phyloP scores from a whole-genome alignment of 192 early-diverging fungal species.

The Rhizoclosmatium globosum region DNA sequence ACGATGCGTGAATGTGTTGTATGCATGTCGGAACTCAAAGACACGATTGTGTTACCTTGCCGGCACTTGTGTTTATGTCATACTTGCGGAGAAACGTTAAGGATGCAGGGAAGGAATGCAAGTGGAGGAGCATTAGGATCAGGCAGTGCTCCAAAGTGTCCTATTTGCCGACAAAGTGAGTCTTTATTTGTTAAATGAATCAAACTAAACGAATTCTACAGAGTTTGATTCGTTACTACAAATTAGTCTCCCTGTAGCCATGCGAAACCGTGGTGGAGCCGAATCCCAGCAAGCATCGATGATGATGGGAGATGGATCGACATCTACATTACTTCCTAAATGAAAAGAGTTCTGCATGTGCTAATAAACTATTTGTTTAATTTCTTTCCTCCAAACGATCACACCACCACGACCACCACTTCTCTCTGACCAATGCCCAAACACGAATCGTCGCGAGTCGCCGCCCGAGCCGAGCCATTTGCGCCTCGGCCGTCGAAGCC shows the following conservation, averaged over 20 bases:
- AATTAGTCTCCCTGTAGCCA: constrained; percentile 14
- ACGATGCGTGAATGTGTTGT: constrained; percentile 75
- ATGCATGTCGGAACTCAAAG: constrained; percentile 77
- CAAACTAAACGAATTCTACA: background rate
- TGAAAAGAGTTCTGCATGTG: background rate
- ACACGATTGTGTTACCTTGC: constrained; percentile 80
- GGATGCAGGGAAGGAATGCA: constrained; percentile 41
- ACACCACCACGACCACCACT: too few relatives aligned
- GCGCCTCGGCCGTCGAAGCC: background rate
- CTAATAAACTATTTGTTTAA: too few relatives aligned
- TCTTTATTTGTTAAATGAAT: background rate
- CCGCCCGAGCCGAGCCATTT: background rate
- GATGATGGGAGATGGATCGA: background rate
- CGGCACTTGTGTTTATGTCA: constrained; percentile 84
- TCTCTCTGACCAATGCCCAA: constrained; percentile 6
- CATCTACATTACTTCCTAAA: background rate
- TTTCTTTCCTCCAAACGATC: too few relatives aligned
- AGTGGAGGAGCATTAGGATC: background rate
- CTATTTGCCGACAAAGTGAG: constrained; percentile 54
- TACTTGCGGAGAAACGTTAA: constrained; percentile 74
- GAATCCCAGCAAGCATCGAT: background rate
- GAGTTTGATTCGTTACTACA: constrained; percentile 32
- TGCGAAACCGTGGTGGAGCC: background rate
- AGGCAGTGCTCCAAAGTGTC: constrained; percentile 47
- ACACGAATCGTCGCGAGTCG: background rate